A percentile compares a stretch with the other conserved stretches of the same genome.
Conservation (phyloP, 1,284 basidiomycete species). For the Cerrena zonata region DNA sequence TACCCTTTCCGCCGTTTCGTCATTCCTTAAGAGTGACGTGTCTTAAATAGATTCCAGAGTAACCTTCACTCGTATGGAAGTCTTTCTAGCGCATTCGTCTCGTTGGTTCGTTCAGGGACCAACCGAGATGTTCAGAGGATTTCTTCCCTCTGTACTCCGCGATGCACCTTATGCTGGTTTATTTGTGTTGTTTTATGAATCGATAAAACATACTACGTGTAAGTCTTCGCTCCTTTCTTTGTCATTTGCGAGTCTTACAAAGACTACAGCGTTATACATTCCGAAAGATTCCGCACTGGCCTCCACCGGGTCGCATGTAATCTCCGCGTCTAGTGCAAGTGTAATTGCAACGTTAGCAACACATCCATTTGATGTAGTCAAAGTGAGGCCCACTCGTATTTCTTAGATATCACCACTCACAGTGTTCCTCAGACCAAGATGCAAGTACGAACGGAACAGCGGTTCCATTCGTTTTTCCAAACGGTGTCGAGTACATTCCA, state of each 20-base stretch:
- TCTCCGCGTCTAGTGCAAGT: conserved; percentile 71
- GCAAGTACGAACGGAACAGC: conserved; percentile 73
- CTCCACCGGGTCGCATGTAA: conserved; percentile 47
- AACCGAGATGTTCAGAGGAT: conserved; percentile 81
- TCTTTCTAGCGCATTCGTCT: conserved; percentile 54
- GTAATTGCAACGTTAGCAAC: conserved; percentile 77
- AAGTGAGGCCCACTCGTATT: conserved; percentile 41
- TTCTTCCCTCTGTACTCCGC: conserved; percentile 83
- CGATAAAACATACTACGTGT: conserved; percentile 70
- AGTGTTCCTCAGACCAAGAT: conserved; percentile 65
- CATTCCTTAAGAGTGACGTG: conserved; percentile 6
- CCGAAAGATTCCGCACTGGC: conserved; percentile 34
- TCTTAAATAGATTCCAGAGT: conserved; percentile 44
- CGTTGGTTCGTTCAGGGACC: conserved; percentile 70
- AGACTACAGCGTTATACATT: conserved; percentile 26
- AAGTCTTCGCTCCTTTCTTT: conserved; percentile 15
- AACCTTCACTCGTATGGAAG: conserved; percentile 73
- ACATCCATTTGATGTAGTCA: conserved; percentile 87
- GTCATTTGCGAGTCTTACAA: conserved; percentile 12
- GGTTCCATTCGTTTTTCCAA: conserved; percentile 63
- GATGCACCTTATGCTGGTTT: conserved; percentile 96
- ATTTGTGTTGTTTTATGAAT: conserved; percentile 89
- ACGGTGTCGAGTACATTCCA: conserved; percentile 68
- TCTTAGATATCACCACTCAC: conserved; percentile 1
- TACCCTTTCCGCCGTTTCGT: conserved; percentile 38